A percentile compares a stretch with the other conserved stretches of the same genome.
These are phyloP conservation scores for Jaenimonas drosophilae DNA, from an alignment of 208 protist species.

Conservation along the genomic window DNA sequence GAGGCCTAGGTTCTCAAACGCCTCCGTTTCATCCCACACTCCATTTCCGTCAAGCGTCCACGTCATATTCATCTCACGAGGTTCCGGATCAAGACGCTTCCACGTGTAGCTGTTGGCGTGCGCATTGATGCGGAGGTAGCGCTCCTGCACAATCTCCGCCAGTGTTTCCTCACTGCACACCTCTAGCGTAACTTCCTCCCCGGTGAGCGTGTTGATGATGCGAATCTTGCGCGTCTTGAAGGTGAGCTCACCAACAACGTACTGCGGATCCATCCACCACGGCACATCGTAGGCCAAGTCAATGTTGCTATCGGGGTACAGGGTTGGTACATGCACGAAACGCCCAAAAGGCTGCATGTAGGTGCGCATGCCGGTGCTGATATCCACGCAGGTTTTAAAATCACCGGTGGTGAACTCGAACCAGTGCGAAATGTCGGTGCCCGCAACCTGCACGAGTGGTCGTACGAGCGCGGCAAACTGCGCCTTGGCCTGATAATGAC, in stretches of 20 bases:
- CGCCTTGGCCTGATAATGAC: conserved; percentile 34
- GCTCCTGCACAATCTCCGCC: conserved; percentile 78
- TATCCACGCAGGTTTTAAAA: conserved; percentile 77
- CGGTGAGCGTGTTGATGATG: conserved; percentile 87
- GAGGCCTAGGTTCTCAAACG: conserved; percentile 83
- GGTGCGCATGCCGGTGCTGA: conserved; percentile 66
- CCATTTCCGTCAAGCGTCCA: conserved; percentile 88
- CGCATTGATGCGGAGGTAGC: conserved; percentile 83
- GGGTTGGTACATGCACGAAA: conserved; percentile 84
- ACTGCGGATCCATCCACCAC: conserved; percentile 87
- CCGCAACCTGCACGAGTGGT: conserved; percentile 74
- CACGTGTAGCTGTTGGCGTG: conserved; percentile 92
- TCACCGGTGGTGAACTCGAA: conserved; percentile 71
- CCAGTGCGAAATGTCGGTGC: conserved; percentile 90
- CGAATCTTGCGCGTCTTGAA: conserved; percentile 82
- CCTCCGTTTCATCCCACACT: conserved; percentile 82
- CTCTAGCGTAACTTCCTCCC: conserved; percentile 83
- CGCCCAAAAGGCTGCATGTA: conserved; percentile 84
- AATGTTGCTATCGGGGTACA: conserved; percentile 72
- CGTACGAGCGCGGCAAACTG: conserved; percentile 48
- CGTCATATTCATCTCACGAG: conserved; percentile 77
- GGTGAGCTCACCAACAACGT: conserved; percentile 81
- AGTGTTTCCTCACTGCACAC: conserved; percentile 90
- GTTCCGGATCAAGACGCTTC: conserved; percentile 70
- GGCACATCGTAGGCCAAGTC: conserved; percentile 78